Evolutionary conservation across 1,284 basidiomycete genomes (phyloP).

Genomic region (Ganoderma sp.): DNA sequence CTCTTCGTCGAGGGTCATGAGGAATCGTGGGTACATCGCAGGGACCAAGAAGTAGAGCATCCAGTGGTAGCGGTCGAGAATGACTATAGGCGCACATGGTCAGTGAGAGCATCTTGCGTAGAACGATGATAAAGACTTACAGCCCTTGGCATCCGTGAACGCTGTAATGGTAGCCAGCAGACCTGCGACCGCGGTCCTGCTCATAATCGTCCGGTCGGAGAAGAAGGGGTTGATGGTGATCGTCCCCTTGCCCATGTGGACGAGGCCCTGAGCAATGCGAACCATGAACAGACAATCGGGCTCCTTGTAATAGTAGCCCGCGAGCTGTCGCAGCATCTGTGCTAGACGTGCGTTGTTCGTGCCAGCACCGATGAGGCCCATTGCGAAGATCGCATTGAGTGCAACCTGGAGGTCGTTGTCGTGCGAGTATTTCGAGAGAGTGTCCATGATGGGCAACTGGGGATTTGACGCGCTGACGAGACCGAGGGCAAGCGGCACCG

Average conservation of each 20-base stretch:
- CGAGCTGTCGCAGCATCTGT: constrained; percentile 96
- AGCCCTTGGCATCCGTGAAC: constrained; percentile 93
- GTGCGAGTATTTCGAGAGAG: constrained; percentile 99
- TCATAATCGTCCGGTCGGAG: constrained; percentile 91
- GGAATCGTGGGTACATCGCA: constrained; percentile 98
- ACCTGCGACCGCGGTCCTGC: constrained; percentile 89
- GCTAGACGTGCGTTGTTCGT: constrained; percentile 98
- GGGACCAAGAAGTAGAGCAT: constrained; percentile 96
- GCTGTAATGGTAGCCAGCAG: constrained; percentile 87
- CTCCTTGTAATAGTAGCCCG: constrained; percentile 98
- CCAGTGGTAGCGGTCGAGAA: constrained; percentile 97
- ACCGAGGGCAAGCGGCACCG: constrained; percentile 95
- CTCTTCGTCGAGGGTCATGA: constrained; percentile 96
- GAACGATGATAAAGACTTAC: constrained; percentile 57
- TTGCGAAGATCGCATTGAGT: constrained; percentile 96
- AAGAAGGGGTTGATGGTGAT: constrained; percentile 99
- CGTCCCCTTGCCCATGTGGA: constrained; percentile 99
- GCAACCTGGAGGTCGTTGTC: constrained; percentile 97
- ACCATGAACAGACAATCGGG: constrained; percentile 98
- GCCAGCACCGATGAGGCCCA: constrained; percentile 98
- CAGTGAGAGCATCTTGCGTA: neutral
- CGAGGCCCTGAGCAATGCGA: constrained; percentile 93
- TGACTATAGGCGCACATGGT: constrained; percentile 55
- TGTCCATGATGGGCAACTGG: constrained; percentile 94
- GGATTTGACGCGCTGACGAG: constrained; percentile 97